Evolutionary conservation across 2,329 filamentous ascomycete genomes (phyloP), one percentile per base, ranked within the genome.

Genomic region (Epichloe aotearoae): DNA sequence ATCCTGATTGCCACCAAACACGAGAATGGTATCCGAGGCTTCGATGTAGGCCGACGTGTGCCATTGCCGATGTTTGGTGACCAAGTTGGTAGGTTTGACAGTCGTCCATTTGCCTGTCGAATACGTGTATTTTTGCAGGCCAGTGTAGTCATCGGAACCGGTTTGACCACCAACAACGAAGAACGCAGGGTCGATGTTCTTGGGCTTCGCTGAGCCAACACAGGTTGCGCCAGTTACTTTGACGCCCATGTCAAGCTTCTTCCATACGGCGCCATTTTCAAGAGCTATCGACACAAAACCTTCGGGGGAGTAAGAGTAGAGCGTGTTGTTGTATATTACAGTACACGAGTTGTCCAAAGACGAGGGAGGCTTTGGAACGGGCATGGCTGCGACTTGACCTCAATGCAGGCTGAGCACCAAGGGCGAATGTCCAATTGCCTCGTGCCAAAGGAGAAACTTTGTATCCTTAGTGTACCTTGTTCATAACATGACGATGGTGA

Each of bases 261-360:
- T 71, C 91, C 91, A 96, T 68, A 79, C 68, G 46, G 81, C 85
- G 47, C 85, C 85, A 56, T 81, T 67, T 55, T 77, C 69, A 55
- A 97, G 69, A 12, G 74, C 67, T 56, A 97, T 68, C 8, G 85
- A 84, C 64, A 89, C 79, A 59, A 97, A 90, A 30, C 81, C 86
- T 45, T 79, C 69, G 8, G 80, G 80, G 69, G 88, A 87, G 66
- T 88, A 95, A 44, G 86, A 82, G 70, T 94, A 97, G 49, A 97
- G 79, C 12, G 82, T 88, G 65, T 89, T 83, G 63, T 89, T 75
- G 71, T 87, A 75, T 54, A 96, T 77, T 61, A 85, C 80, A 52
- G 89, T 88, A 69, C 91, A 97, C 61, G 87, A 82, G 67, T 83
- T 81, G 65, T 82, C 78, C 64, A 96, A 71, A 55, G 83, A 73